Evolutionary conservation across 257 asterid species (phyloP).

Genomic region (Fraxinus cuspidata): DNA sequence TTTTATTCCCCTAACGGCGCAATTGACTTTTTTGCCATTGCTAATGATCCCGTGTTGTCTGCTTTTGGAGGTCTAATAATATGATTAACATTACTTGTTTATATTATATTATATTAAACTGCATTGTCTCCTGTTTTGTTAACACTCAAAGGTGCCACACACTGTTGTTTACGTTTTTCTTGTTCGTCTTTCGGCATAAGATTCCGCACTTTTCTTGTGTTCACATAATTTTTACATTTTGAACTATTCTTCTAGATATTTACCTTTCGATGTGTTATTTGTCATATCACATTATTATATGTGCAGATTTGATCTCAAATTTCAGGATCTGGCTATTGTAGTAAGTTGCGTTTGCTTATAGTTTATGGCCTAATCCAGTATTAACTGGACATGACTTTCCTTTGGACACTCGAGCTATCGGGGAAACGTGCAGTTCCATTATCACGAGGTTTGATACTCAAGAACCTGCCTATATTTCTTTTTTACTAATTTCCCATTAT

Average conservation of each 20-base stretch:
- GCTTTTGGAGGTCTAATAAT: conserved; percentile 20
- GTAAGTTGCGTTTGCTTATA: neutral
- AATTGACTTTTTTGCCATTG: conserved; percentile 36
- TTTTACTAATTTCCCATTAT: neutral
- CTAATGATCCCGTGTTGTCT: conserved; percentile 27
- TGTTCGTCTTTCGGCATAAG: conserved; percentile 15
- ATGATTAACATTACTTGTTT: conserved; percentile 17
- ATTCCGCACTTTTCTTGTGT: neutral
- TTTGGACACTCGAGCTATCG: neutral
- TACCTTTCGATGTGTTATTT: neutral
- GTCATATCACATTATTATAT: neutral
- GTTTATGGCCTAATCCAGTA: neutral
- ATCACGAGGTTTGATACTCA: neutral
- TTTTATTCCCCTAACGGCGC: neutral
- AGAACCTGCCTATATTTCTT: neutral
- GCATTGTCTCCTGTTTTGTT: conserved; percentile 14
- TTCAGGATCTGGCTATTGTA: neutral
- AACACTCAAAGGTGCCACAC: conserved; percentile 12
- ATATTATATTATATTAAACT: conserved; percentile 3
- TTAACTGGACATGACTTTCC: neutral
- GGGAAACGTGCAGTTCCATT: neutral
- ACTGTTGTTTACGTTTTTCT: neutral
- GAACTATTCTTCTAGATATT: neutral
- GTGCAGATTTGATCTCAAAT: neutral
- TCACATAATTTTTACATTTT: neutral